Conservation (phyloP, 75 land plant genomes). For the Sequoia sempervirens region DNA sequence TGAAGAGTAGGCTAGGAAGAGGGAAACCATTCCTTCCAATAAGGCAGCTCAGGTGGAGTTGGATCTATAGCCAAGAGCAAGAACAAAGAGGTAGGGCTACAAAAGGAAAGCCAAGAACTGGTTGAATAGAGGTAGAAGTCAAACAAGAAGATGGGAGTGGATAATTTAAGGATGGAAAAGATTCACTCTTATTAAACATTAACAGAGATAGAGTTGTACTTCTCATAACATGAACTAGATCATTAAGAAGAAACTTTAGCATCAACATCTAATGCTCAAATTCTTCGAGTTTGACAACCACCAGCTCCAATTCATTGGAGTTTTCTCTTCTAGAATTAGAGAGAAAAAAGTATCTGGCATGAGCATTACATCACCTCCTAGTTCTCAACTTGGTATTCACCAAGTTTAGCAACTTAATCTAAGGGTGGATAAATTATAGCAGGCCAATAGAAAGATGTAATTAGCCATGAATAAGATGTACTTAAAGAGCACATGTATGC, state of each 20-base stretch:
- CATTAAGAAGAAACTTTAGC: neutral
- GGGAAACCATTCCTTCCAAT: neutral
- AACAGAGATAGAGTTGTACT: neutral
- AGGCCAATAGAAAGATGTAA: neutral
- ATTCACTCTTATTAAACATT: neutral
- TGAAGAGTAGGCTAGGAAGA: neutral
- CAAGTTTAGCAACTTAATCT: neutral
- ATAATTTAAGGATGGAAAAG: neutral
- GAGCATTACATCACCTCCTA: neutral
- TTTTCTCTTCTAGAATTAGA: neutral
- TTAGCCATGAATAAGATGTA: no score
- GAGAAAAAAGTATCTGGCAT: neutral
- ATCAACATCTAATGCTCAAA: neutral
- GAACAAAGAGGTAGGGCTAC: neutral
- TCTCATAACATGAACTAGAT: neutral
- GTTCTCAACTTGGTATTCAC: neutral
- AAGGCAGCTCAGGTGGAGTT: neutral
- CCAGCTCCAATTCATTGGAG: neutral
- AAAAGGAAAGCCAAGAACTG: neutral
- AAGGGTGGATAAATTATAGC: neutral
- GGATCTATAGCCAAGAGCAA: neutral
- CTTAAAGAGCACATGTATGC: neutral
- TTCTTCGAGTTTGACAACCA: neutral
- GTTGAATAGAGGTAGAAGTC: neutral
- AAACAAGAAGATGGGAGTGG: neutral